A percentile compares a stretch with the other conserved stretches of the same genome.
phyloP scores from a whole-genome alignment of 345 rosid species.

The Psidium friedrichsthalianum region DNA sequence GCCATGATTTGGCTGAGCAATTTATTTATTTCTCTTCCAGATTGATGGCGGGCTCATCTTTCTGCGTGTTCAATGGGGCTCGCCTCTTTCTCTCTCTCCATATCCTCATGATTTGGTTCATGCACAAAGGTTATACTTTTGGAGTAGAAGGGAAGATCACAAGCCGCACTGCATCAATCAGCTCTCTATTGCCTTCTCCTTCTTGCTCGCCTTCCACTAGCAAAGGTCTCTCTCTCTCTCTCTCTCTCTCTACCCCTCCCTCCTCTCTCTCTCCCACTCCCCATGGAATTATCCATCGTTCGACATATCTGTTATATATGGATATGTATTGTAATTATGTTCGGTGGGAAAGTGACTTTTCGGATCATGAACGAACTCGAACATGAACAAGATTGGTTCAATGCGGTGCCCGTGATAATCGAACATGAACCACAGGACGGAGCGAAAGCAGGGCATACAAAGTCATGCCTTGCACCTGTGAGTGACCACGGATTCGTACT shows the following conservation, averaged over 20 bases:
- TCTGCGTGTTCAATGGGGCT: not conserved
- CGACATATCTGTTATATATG: too few species aligned
- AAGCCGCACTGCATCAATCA: not conserved
- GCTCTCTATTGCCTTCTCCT: slow-evolving; percentile 1
- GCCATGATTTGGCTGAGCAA: not conserved
- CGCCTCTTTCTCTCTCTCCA: not conserved
- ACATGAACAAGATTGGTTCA: not conserved
- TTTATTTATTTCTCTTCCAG: not conserved
- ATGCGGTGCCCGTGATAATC: not conserved
- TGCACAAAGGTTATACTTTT: not conserved
- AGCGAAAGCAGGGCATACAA: not conserved
- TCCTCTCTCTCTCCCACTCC: not conserved
- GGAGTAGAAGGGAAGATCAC: not conserved
- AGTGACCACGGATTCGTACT: not conserved
- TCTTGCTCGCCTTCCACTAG: not conserved
- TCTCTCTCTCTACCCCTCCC: too few species aligned
- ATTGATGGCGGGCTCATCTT: not conserved
- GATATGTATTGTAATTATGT: too few species aligned
- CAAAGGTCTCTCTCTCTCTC: not conserved
- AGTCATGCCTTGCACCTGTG: not conserved
- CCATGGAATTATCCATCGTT: not conserved
- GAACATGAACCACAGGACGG: not conserved
- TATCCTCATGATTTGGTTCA: not conserved
- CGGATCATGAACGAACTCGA: not conserved
- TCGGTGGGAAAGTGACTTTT: too few species aligned